phyloP scores from a whole-genome alignment of 2,329 filamentous ascomycete genomes.

The Fusarium scirpi region DNA sequence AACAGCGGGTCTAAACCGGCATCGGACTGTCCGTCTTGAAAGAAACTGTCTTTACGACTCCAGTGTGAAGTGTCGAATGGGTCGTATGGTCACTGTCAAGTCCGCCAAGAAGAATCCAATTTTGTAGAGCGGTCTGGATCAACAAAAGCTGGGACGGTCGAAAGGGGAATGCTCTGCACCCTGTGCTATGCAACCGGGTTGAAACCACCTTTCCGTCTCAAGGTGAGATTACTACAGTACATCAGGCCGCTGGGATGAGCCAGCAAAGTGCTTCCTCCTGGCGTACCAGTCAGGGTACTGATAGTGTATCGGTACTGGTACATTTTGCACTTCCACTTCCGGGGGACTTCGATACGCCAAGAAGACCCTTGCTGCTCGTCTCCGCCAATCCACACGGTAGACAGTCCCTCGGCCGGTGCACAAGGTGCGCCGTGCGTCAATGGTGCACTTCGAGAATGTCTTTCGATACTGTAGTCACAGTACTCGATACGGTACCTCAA shows the following conservation, averaged over 20 bases:
- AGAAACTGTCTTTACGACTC: constrained; percentile 13
- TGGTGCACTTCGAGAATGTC: constrained; percentile 33
- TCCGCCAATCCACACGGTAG: constrained; percentile 34
- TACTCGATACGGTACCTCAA: constrained; percentile 12
- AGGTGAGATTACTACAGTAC: constrained; percentile 19
- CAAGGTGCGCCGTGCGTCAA: constrained; percentile 31
- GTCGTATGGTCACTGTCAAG: constrained; percentile 7
- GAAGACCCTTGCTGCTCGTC: constrained; percentile 29
- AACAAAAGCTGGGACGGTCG: not conserved
- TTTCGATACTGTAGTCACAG: constrained; percentile 18
- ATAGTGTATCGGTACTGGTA: constrained; percentile 22
- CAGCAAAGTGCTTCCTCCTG: constrained; percentile 11
- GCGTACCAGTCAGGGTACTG: not conserved
- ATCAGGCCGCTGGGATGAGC: constrained; percentile 25
- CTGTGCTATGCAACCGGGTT: constrained; percentile 27
- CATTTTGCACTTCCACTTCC: constrained; percentile 33
- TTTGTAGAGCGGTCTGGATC: constrained; percentile 17
- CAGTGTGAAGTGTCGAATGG: constrained; percentile 1
- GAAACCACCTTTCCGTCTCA: constrained; percentile 17
- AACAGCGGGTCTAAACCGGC: constrained; percentile 1
- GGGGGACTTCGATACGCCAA: constrained; percentile 18
- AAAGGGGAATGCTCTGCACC: constrained; percentile 27
- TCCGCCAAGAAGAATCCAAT: not conserved
- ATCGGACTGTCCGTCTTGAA: constrained; percentile 29
- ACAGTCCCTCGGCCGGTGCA: constrained; percentile 6